phyloP scores from a whole-genome alignment of 768 basidiomycete genomes.

The Leccinum uliginosum region DNA sequence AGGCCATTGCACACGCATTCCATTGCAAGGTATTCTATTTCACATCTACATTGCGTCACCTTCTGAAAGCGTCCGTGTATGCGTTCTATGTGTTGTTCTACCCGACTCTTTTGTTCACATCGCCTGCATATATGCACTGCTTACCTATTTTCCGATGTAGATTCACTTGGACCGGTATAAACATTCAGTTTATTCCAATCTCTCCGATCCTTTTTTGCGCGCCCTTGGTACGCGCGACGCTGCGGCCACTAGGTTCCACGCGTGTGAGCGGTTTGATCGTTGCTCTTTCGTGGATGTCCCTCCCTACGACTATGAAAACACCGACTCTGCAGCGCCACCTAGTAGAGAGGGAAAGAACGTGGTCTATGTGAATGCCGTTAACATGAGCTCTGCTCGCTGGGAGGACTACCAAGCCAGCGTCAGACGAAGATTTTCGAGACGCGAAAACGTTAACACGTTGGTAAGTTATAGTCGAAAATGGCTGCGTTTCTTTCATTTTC shows the following conservation, averaged over 20 bases:
- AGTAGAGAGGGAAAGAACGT: conserved; percentile 53
- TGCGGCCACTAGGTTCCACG: conserved; percentile 77
- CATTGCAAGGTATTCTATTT: conserved; percentile 44
- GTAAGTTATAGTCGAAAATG: conserved; percentile 37
- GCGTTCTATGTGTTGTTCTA: background rate
- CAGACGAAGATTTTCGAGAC: conserved; percentile 34
- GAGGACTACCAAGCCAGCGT: conserved; percentile 47
- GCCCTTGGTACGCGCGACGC: conserved; percentile 58
- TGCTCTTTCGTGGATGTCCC: conserved; percentile 58
- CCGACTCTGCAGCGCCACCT: conserved; percentile 17
- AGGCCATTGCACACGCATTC: conserved; percentile 67
- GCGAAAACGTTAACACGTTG: conserved; percentile 50
- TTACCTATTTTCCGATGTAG: conserved; percentile 32
- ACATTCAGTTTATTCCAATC: conserved; percentile 52
- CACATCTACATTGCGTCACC: background rate
- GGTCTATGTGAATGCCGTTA: conserved; percentile 82
- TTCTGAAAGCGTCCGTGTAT: background rate
- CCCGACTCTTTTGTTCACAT: conserved; percentile 8
- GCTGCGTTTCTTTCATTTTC: background rate
- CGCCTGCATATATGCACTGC: conserved; percentile 6
- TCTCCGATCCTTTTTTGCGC: conserved; percentile 58
- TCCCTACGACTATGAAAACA: conserved; percentile 12
- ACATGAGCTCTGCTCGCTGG: conserved; percentile 57
- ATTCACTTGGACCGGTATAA: conserved; percentile 95
- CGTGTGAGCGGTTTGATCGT: conserved; percentile 81